Evolutionary conservation across 495 filamentous ascomycete genomes (phyloP).

Genomic region (Xylaria acuta): DNA sequence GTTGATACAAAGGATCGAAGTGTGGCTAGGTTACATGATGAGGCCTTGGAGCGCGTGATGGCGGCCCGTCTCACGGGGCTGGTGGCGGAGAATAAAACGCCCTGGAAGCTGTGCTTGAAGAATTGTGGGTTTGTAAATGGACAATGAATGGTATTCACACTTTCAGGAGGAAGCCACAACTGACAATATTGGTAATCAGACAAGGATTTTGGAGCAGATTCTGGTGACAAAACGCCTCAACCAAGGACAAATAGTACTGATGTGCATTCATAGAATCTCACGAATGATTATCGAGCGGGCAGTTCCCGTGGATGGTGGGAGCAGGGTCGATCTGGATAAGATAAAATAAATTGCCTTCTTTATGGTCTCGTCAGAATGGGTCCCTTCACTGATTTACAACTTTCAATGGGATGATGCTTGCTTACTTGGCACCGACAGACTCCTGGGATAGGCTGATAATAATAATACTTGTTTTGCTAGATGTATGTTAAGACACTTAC

Average conservation of each 20-base stretch:
- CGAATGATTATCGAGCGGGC: background rate
- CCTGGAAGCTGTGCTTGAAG: background rate
- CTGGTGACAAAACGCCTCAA: background rate
- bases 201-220: no score
- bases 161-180: background rate
- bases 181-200: background rate
- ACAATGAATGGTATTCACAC: background rate
- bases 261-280: background rate
- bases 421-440: background rate
- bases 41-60: background rate
- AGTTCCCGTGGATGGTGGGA: background rate
- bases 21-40: conserved; percentile 45
- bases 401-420: background rate
- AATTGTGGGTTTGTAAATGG: background rate
- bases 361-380: background rate
- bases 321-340: background rate
- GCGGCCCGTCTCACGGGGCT: background rate
- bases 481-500: no score
- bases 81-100: background rate
- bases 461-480: no score
- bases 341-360: background rate
- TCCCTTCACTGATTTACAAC: background rate
- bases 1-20: conserved; percentile 61
- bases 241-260: background rate
- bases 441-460: no score